phyloP scores from a whole-genome alignment of 495 filamentous ascomycete genomes.

The Beverwykella pulmonaria region DNA sequence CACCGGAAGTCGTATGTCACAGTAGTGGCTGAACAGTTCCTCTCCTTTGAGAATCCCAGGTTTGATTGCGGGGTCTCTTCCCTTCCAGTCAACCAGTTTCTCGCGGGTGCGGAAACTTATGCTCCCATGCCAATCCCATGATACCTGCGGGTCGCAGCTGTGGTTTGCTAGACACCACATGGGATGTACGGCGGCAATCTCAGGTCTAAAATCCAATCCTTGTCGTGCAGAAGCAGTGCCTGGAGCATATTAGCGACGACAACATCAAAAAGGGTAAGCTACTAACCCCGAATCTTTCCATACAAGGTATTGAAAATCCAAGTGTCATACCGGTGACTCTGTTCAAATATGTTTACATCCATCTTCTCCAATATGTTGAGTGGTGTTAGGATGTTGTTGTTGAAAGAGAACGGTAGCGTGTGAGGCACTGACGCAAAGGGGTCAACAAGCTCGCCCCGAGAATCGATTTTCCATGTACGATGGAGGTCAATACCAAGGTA shows the following conservation, averaged over 20 bases:
- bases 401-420: constrained; percentile 87
- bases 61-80: constrained; percentile 27
- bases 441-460: constrained; percentile 35
- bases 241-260: not conserved
- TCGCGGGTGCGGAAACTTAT: constrained; percentile 67
- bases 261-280: not conserved
- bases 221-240: constrained; percentile 82
- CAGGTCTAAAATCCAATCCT: constrained; percentile 71
- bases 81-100: constrained; percentile 55
- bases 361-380: constrained; percentile 88
- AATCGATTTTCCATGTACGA: constrained; percentile 14
- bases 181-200: constrained; percentile 77
- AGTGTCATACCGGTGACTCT: constrained; percentile 67
- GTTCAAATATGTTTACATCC: constrained; percentile 80
- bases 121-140: constrained; percentile 89
- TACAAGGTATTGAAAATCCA: constrained; percentile 95
- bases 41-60: constrained; percentile 72
- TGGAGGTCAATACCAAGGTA: constrained; percentile 47
- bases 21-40: constrained; percentile 92
- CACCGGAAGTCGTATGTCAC: constrained; percentile 78
- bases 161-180: constrained; percentile 87
- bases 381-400: constrained; percentile 77
- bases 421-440: constrained; percentile 47
- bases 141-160: constrained; percentile 88
- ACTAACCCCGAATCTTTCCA: constrained; percentile 76